Evolutionary conservation across 495 filamentous ascomycete genomes (phyloP).

Genomic region (Xylaria nigripes): DNA sequence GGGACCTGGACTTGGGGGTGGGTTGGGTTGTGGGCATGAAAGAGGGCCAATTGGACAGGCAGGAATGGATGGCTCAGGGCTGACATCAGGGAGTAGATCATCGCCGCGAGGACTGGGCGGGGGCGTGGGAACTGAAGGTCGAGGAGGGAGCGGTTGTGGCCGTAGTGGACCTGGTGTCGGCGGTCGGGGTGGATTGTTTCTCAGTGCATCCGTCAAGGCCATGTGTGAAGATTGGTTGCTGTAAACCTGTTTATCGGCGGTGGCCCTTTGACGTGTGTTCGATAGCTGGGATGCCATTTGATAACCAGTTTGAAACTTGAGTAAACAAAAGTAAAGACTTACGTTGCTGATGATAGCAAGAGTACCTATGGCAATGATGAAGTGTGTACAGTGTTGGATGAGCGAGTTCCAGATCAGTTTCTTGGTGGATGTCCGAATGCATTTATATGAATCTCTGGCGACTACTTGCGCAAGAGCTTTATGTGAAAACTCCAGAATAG

Average conservation of each 20-base stretch:
- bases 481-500: background rate
- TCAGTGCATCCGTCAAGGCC: background rate
- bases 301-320: background rate
- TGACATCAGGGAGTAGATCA: background rate
- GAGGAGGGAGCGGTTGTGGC: slow-evolving; percentile 23
- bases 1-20: slow-evolving; percentile 23
- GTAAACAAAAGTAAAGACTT: background rate
- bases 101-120: slow-evolving; percentile 21
- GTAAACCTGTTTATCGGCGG: background rate
- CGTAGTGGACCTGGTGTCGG: slow-evolving; percentile 25
- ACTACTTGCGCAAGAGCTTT: background rate
- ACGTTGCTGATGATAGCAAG: background rate
- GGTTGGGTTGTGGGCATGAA: slow-evolving; percentile 19
- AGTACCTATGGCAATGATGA: background rate
- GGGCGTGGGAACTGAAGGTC: slow-evolving; percentile 23
- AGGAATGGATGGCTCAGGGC: background rate
- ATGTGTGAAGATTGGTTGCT: background rate
- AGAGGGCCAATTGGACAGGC: background rate
- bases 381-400: background rate
- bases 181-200: slow-evolving; percentile 20
- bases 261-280: background rate
- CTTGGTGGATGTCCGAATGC: background rate
- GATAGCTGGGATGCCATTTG: background rate
- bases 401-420: background rate
- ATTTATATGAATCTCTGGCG: slow-evolving; percentile 5